Base-by-base conservation (phyloP, 805 yeast genomes). In the Torulaspora quercuum region DNA sequence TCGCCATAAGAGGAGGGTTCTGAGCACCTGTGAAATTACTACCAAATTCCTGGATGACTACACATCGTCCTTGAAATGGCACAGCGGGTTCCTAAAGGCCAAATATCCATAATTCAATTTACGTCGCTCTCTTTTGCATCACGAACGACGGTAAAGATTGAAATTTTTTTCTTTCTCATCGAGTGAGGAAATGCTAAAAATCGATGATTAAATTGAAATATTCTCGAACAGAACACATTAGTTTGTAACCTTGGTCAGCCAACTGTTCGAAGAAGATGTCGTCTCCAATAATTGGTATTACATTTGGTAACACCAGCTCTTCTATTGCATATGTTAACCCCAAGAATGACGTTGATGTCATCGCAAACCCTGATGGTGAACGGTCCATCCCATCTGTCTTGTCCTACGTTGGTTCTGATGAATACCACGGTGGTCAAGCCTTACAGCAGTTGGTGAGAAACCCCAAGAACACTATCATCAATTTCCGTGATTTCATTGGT, bases 361-460 rank as follows among this genome's bases (percentile, higher is more conserved):
- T 92, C 63, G 98, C 98, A 51, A 90, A 92, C 78, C 96, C 94
- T 51, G 98, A 92, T 60, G 98, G 98, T 65, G 97, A 92, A 69
- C 86, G 97, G 70, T 76, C 90, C 43, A 92, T 92, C 61, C 95
- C 97, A 45, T 83, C 97, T 18, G 83, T 84, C 42, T 73, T 92
- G 44, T 79, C 97, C 12, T 92, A 89, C 63, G 88, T 88, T 41
- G 96, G 94, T 44, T 82, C 75, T 39, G 97, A 92, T 62, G 97
- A 92, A 70, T 92, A 86, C 69, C 97, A 92, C 61, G 98, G 98
- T 44, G 82, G 87, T 42, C 97, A 92, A 70, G 98, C 97, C 41
- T 69, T 80, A 53, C 89, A 88, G 39, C 97, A 92, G 69, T 69
- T 90, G 55, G 72, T 92, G 46, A 84, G 98, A 76, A 86, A 88